Conservation (phyloP, 768 basidiomycete genomes). For the Tulasnella sp. region DNA sequence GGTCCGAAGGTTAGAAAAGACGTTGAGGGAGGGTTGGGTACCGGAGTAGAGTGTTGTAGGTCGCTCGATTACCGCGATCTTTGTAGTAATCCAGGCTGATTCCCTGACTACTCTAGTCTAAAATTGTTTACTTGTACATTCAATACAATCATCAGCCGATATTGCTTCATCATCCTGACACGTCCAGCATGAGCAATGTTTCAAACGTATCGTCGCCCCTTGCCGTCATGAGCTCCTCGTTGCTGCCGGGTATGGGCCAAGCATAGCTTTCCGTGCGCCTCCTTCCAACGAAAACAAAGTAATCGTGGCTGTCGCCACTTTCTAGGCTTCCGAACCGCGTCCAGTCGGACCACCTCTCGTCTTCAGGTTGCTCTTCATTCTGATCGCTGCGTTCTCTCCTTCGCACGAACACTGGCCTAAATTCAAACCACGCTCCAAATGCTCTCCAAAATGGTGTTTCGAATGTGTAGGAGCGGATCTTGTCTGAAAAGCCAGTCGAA, state of each 20-base stretch:
- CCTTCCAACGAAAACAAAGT: slow-evolving; percentile 64
- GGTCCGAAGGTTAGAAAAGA: slow-evolving; percentile 79
- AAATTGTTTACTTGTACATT: slow-evolving; percentile 18
- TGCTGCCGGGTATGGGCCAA: slow-evolving; percentile 58
- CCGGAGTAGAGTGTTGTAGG: slow-evolving; percentile 46
- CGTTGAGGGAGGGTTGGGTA: slow-evolving; percentile 80
- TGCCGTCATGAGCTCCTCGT: slow-evolving; percentile 59
- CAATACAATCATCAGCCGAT: slow-evolving; percentile 29
- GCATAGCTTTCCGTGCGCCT: slow-evolving; percentile 60
- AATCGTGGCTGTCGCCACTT: slow-evolving; percentile 38
- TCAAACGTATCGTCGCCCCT: slow-evolving; percentile 76
- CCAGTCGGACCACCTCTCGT: slow-evolving; percentile 44
- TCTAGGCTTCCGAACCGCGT: slow-evolving; percentile 36
- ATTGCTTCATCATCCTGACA: background rate
- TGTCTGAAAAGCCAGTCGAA: slow-evolving; percentile 46
- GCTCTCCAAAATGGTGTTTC: slow-evolving; percentile 78
- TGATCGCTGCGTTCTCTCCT: background rate
- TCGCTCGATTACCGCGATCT: background rate
- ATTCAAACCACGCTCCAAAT: slow-evolving; percentile 79
- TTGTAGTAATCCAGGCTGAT: background rate
- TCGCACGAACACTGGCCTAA: slow-evolving; percentile 54
- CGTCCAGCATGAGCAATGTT: slow-evolving; percentile 49
- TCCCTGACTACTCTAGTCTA: background rate
- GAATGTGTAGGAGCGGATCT: slow-evolving; percentile 69
- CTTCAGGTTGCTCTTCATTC: background rate